A percentile compares a stretch with the other conserved stretches of the same genome.
phyloP scores from a whole-genome alignment of 805 yeast genomes.

The Wickerhamiella occidentalis region DNA sequence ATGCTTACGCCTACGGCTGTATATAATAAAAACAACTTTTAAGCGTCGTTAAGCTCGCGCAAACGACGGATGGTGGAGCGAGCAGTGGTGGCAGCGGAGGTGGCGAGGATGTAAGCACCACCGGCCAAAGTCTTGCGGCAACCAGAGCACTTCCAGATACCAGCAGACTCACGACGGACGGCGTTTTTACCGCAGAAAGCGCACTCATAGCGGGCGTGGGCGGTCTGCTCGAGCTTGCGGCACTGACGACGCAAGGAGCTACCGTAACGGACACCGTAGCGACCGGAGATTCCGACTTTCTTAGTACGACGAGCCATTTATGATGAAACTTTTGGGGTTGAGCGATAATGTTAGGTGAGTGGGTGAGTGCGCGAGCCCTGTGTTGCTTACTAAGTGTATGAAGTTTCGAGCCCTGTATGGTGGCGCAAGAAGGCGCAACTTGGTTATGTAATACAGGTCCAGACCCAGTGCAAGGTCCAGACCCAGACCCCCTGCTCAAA shows the following conservation, averaged over 20 bases:
- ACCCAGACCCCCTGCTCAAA: too few species aligned
- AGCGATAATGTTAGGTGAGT: constrained; percentile 9
- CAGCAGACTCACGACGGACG: constrained; percentile 94
- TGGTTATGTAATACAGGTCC: too few species aligned
- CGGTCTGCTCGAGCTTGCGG: constrained; percentile 98
- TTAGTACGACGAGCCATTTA: constrained; percentile 94
- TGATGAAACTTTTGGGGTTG: constrained; percentile 7
- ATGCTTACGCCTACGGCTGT: constrained; percentile 10
- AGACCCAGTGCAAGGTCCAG: too few species aligned
- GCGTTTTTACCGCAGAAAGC: constrained; percentile 99
- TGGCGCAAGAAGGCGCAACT: too few species aligned
- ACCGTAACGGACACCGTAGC: constrained; percentile 99
- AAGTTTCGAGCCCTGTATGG: not conserved
- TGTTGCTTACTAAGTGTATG: not conserved
- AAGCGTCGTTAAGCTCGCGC: constrained; percentile 99
- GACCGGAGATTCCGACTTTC: constrained; percentile 99
- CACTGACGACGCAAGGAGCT: constrained; percentile 99
- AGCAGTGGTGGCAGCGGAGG: constrained; percentile 99
- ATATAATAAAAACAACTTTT: constrained; percentile 28
- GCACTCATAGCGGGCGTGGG: constrained; percentile 97
- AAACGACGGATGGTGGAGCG: constrained; percentile 99
- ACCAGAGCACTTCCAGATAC: constrained; percentile 96
- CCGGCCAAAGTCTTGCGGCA: constrained; percentile 98
- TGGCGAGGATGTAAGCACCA: constrained; percentile 97
- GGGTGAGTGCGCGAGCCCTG: not conserved